A percentile compares a stretch with the other conserved stretches of the same genome.
Conservation (phyloP, 225 moss, liverwort and hornwort species). For the Marchantia polymorpha region DNA sequence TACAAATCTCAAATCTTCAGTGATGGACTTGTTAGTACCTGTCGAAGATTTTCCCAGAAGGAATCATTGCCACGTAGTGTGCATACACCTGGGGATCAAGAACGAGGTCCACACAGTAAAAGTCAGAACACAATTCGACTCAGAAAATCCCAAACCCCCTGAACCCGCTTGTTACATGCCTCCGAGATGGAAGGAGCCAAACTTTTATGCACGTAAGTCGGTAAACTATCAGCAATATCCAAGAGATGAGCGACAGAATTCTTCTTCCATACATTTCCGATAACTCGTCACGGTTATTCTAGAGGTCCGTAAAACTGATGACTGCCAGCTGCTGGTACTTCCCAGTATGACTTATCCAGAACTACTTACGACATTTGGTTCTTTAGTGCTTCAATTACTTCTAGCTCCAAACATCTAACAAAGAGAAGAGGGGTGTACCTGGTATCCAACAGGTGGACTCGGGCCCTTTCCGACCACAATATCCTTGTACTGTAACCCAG, state of each 20-base stretch:
- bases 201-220: background rate
- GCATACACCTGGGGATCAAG: constrained; percentile 65
- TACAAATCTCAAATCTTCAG: background rate
- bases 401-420: background rate
- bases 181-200: background rate
- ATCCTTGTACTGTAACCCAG: constrained; percentile 92
- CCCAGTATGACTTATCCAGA: too few relatives aligned
- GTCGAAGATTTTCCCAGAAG: constrained; percentile 90
- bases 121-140: background rate
- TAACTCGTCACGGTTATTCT: too few relatives aligned
- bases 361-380: background rate
- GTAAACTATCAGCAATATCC: background rate
- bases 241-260: too few relatives aligned
- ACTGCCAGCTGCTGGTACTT: background rate
- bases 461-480: constrained; percentile 79
- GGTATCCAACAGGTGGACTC: constrained; percentile 76
- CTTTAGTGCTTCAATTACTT: background rate
- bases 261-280: too few relatives aligned
- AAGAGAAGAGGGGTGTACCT: constrained; percentile 41
- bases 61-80: constrained; percentile 95
- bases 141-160: background rate
- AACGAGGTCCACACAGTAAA: background rate
- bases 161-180: background rate
- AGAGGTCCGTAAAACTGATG: background rate
- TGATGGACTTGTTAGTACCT: constrained; percentile 38